Evolutionary conservation across 2,329 filamentous ascomycete genomes (phyloP).

Genomic region (Ramularia collo-cygni): DNA sequence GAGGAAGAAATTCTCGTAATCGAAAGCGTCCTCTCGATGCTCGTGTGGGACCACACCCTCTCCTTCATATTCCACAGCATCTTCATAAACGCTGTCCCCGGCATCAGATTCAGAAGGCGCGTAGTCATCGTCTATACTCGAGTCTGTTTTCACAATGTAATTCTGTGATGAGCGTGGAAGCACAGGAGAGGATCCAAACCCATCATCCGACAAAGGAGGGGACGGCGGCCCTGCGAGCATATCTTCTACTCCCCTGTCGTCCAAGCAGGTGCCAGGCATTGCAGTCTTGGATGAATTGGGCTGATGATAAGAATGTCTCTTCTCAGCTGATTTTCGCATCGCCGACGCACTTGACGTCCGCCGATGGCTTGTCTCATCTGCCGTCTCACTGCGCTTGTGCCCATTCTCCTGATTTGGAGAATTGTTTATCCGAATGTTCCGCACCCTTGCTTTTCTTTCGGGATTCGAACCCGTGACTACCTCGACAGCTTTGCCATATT

Average conservation of each 20-base stretch:
- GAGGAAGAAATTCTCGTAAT: conserved; percentile 93
- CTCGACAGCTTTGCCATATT: conserved; percentile 12
- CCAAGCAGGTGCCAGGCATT: no score
- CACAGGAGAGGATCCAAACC: conserved; percentile 18
- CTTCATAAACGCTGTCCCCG: conserved; percentile 37
- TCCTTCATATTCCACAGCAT: conserved; percentile 30
- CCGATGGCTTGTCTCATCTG: conserved; percentile 13
- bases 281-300: conserved; percentile 7
- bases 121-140: conserved; percentile 7
- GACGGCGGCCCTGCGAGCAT: conserved; percentile 14
- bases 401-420: conserved; percentile 10
- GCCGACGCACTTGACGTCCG: conserved; percentile 23
- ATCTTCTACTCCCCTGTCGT: conserved; percentile 7
- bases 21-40: conserved; percentile 89
- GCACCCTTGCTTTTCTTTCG: conserved; percentile 12
- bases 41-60: conserved; percentile 57
- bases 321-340: conserved; percentile 19
- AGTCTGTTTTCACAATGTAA: conserved; percentile 1
- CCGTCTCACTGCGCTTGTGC: conserved; percentile 22
- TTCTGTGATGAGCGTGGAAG: conserved; percentile 12
- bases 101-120: conserved; percentile 18
- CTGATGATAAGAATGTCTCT: conserved; percentile 24
- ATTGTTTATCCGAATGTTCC: neutral
- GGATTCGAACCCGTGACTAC: conserved; percentile 6
- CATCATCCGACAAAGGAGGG: conserved; percentile 7